Base-by-base conservation (phyloP, 306 rosid genomes). In the Elaeagnus macrophylla region DNA sequence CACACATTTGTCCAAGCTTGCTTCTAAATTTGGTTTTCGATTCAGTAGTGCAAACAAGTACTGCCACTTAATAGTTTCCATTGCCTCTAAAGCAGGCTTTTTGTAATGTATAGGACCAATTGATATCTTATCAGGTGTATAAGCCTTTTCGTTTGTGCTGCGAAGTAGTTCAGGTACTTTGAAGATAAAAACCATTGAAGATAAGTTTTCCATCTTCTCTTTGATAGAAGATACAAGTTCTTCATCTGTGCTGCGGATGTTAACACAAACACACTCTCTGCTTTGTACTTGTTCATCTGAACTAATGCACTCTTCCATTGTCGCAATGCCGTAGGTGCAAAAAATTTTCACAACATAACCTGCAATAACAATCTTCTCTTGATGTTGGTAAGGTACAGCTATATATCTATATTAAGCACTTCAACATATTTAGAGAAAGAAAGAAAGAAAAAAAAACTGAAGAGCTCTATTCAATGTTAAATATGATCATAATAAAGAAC, bases 31-130 rank as follows among this genome's bases (percentile, higher is more conserved):
- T 1, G 78, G 78, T 32, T 65, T 56, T 37, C 83, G 76, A 48
- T 49, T 72, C 60, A 83, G 73, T 35, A 83, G 62, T 10, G 83
- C 68, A 12, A 49, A 56, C n/a, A 74, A 18, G 67, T 80, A 83
- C 18, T 44, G 65, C 91, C 79, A 80, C 73, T 80, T 83, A 4
- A 50, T 66, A 6, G 64, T 57, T 57, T 75, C 80, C 56, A 64
- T 53, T 1, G 15, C 7, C 53, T 49, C 56, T 1, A 76, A 70
- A 5, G 12, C 37, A 7, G 6, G 7, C 0, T 36, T 56, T 5
- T 39, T 65, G 8, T 75, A 62, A 49, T 83, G 86, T 14, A 75
- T 39, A 53, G 84, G 91, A 8, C 91, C 91, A 45, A 80, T 80
- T 51, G 82, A 72, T 43, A 77, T 67, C 59, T 49, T 35, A 20